Conservation (phyloP, 805 yeast species). For the Sugiyamaella valdiviana region DNA sequence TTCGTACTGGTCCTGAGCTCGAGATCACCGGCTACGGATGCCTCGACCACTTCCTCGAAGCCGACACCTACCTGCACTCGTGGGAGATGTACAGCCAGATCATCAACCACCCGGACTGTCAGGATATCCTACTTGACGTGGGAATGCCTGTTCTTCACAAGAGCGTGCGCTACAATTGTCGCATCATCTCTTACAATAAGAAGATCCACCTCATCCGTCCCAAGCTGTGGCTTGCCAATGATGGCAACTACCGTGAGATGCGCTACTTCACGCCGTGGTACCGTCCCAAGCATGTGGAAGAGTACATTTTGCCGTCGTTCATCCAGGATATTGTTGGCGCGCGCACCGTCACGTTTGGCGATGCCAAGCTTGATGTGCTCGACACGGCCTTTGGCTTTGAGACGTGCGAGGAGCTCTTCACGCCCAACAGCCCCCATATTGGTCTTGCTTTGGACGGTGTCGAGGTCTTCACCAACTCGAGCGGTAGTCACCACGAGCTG, state of each 20-base stretch:
- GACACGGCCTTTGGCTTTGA: conserved; percentile 95
- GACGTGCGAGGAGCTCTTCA: conserved; percentile 95
- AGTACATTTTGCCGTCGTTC: conserved; percentile 61
- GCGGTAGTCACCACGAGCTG: conserved; percentile 97
- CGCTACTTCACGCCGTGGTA: conserved; percentile 94
- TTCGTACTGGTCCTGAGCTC: conserved; percentile 95
- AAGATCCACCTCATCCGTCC: conserved; percentile 83
- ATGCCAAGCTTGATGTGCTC: conserved; percentile 74
- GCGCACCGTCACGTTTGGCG: conserved; percentile 70
- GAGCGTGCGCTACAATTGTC: conserved; percentile 84
- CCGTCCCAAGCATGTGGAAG: conserved; percentile 68
- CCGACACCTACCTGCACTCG: conserved; percentile 79
- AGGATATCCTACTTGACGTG: conserved; percentile 75
- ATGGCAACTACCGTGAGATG: conserved; percentile 98
- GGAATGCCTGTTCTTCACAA: conserved; percentile 94
- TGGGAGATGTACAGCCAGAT: conserved; percentile 93
- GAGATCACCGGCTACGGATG: conserved; percentile 81
- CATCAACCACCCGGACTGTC: conserved; percentile 56
- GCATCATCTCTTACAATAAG: conserved; percentile 75
- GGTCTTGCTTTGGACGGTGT: conserved; percentile 91
- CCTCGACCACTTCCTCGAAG: conserved; percentile 82
- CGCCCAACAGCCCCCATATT: conserved; percentile 94
- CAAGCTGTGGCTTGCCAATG: conserved; percentile 88
- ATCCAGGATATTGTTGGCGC: conserved; percentile 55
- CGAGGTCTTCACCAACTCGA: conserved; percentile 92